Base-by-base conservation (phyloP, 805 yeast genomes). In the Komagataella populi region DNA sequence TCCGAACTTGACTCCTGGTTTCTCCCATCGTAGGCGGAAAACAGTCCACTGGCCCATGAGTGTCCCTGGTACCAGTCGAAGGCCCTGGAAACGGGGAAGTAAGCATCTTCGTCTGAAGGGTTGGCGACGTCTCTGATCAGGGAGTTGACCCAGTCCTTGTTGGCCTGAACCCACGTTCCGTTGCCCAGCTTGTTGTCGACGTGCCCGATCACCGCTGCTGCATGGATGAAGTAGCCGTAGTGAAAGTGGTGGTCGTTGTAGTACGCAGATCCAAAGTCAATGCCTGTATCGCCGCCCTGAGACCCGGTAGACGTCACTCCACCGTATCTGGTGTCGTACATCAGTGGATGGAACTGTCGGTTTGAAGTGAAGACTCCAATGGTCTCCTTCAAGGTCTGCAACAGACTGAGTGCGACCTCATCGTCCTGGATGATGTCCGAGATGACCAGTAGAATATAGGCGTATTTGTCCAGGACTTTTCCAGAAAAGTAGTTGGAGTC, bases 11-110 rank as follows among this genome's bases (percentile, higher is more conserved):
- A 80, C 63, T 84, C 90, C 62, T 84, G 81, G 63, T 84, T 86
- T 57, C 81, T 81, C 24, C 91, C 90, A 63, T 84, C 90, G 6
- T 85, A 86, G 54, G 81, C 73, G 39, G 78, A 73, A 58, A 77
- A 81, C 17, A 84, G 70, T 2, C 91, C 90, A 59, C 81, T 81
- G 0, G 90, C 91, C 78, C 84, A 83, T 0, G 89, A 82, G 61
- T 84, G 90, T 1, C 91, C 91, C 58, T 76, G 76, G 60, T 68
- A 84, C 87, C 87, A 84, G 60, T 83, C 87, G 65, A 83, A 84
- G 6, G 80, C 72, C 59, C 90, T 72, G 47, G 71, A 81, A 16
- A 77, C 81, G 6, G 89, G 89, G 66, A 83, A 84, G 57, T 63
- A 74, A 2, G 61, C 57, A 57, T 84, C 90, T 6, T 68, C 65